Evolutionary conservation across 495 filamentous ascomycete species (phyloP).

Genomic region (Penicillium crystallinum): DNA sequence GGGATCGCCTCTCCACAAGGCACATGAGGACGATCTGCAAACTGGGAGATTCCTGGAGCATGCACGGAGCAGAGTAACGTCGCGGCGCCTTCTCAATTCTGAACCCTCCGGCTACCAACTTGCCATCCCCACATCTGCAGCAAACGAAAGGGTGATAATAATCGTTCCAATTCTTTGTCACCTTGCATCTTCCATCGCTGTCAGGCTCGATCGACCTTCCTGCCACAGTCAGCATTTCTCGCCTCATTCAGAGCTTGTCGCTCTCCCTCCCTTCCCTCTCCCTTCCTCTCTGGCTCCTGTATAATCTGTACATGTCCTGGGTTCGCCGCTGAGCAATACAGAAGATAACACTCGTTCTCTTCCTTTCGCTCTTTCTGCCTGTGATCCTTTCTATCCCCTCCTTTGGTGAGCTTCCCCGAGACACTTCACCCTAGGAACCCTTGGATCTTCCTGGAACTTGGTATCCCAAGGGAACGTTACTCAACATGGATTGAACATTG

Average conservation of each 20-base stretch:
- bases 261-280: slow-evolving; percentile 27
- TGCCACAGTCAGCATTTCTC: slow-evolving; percentile 24
- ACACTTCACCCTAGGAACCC: slow-evolving; percentile 7
- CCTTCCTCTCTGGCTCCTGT: slow-evolving; percentile 25
- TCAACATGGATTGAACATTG: background rate
- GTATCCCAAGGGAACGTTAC: background rate
- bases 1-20: slow-evolving; percentile 30
- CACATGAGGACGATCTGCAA: slow-evolving; percentile 43
- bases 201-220: slow-evolving; percentile 13
- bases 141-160: slow-evolving; percentile 34
- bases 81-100: slow-evolving; percentile 30
- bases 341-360: slow-evolving; percentile 12
- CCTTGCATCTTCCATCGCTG: slow-evolving; percentile 34
- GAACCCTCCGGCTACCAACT: slow-evolving; percentile 26
- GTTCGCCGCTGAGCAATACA: slow-evolving; percentile 14
- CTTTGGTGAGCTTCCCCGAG: slow-evolving; percentile 22
- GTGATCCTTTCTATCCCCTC: slow-evolving; percentile 20
- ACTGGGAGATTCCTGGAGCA: slow-evolving; percentile 45
- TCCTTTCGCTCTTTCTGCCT: slow-evolving; percentile 7
- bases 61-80: slow-evolving; percentile 46
- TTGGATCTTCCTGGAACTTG: background rate
- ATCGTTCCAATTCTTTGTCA: slow-evolving; percentile 30
- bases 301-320: slow-evolving; percentile 36
- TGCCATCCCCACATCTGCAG: slow-evolving; percentile 19
- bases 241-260: slow-evolving; percentile 19